These are phyloP conservation scores for Beta vulgaris DNA, from an alignment of 148 eudicot species.

Conservation along the genomic window DNA sequence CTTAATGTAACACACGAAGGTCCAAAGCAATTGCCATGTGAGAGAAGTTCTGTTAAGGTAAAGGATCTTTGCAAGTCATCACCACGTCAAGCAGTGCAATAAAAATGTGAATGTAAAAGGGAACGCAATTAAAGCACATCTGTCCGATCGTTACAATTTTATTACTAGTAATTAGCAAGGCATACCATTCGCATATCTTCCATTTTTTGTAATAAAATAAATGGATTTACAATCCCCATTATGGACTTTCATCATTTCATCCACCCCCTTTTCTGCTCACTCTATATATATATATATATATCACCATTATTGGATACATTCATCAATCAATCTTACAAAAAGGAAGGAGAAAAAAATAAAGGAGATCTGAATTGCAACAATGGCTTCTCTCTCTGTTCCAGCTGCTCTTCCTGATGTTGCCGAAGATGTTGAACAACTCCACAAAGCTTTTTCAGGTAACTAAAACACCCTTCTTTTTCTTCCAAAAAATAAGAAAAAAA, in stretches of 20 bases:
- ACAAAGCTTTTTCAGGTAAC: constrained; percentile 72
- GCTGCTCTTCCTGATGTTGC: constrained; percentile 48
- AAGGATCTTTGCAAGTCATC: background rate
- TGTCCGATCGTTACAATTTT: background rate
- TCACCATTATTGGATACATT: background rate
- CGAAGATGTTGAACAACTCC: constrained; percentile 67
- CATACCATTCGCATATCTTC: background rate
- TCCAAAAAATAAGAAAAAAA: no score
- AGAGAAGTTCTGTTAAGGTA: no score
- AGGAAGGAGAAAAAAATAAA: constrained; percentile 4
- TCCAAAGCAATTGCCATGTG: no score
- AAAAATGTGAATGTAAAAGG: constrained; percentile 3
- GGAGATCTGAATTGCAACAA: constrained; percentile 15
- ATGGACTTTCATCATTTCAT: background rate
- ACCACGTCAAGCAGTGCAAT: background rate
- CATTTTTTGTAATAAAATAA: background rate
- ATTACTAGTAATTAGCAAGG: background rate
- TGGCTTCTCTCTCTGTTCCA: constrained; percentile 69
- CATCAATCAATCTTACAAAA: constrained; percentile 2
- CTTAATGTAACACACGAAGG: no score
- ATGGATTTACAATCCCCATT: background rate
- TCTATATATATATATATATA: background rate
- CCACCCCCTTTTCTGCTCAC: background rate
- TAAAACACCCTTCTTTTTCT: no score
- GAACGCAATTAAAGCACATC: background rate